Conservation (phyloP, 2,329 filamentous ascomycete genomes). For the Davidsoniella virescens region DNA sequence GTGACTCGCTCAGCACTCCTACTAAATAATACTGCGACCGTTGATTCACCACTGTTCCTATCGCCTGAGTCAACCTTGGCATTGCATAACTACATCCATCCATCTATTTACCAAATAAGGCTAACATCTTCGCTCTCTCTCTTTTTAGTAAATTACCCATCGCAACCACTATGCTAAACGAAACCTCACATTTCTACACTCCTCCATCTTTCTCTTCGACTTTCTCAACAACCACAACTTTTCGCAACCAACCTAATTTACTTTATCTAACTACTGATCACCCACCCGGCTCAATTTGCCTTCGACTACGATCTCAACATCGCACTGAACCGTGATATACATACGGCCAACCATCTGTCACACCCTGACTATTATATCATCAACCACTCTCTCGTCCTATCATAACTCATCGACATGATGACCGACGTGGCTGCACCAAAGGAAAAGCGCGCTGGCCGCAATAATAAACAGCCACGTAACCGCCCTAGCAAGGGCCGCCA, state of each 20-base stretch:
- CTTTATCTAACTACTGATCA: conserved; percentile 6
- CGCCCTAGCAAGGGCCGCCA: conserved; percentile 18
- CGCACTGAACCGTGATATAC: conserved; percentile 8
- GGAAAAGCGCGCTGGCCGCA: conserved; percentile 24
- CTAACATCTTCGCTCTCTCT: neutral
- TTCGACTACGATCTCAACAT: conserved; percentile 2
- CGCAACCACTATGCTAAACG: conserved; percentile 10
- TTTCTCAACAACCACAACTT: conserved; percentile 1
- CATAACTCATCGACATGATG: neutral
- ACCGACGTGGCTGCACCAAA: neutral
- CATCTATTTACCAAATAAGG: too few species aligned
- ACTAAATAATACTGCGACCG: neutral
- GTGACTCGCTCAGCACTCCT: neutral
- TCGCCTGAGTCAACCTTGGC: neutral
- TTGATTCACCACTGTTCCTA: neutral
- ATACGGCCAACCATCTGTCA: neutral
- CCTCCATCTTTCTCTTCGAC: conserved; percentile 3
- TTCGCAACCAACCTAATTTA: neutral
- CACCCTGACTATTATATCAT: neutral
- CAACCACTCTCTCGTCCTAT: neutral
- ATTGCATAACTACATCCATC: neutral
- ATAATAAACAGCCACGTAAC: conserved; percentile 21
- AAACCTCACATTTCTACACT: conserved; percentile 6
- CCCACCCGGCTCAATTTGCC: conserved; percentile 3
- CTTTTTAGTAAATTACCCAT: conserved; percentile 2